These are phyloP conservation scores for Colletotrichum sansevieriae DNA, from an alignment of 2,329 filamentous ascomycete genomes.

Conservation along the genomic window DNA sequence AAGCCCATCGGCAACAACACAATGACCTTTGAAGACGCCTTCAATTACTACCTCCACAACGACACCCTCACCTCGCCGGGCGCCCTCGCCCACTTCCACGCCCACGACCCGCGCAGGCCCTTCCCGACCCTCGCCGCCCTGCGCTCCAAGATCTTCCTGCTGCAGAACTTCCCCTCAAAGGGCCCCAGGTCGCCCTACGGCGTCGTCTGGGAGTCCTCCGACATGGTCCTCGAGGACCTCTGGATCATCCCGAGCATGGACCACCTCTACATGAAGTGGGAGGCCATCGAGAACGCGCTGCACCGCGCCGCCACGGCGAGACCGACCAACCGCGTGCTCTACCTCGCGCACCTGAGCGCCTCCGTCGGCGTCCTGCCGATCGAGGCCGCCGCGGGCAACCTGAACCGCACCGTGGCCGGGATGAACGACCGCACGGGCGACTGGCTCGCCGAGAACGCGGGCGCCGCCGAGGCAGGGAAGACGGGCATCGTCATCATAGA, in stretches of 20 bases:
- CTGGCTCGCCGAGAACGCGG: slow-evolving; percentile 51
- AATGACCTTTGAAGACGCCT: slow-evolving; percentile 59
- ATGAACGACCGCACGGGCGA: slow-evolving; percentile 64
- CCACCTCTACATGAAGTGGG: slow-evolving; percentile 62
- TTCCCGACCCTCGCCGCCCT: slow-evolving; percentile 60
- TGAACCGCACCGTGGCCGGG: slow-evolving; percentile 56
- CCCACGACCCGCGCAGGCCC: slow-evolving; percentile 48
- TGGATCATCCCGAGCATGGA: slow-evolving; percentile 59
- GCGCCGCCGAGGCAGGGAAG: slow-evolving; percentile 44
- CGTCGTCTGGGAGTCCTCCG: slow-evolving; percentile 58
- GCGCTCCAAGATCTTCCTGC: slow-evolving; percentile 60
- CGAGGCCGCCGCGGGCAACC: slow-evolving; percentile 62
- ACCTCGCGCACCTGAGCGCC: slow-evolving; percentile 62
- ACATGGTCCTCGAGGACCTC: slow-evolving; percentile 61
- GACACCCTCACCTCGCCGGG: slow-evolving; percentile 52
- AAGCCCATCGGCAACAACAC: slow-evolving; percentile 53
- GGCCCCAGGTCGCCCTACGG: slow-evolving; percentile 53
- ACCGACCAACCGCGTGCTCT: slow-evolving; percentile 53
- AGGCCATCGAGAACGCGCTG: slow-evolving; percentile 57
- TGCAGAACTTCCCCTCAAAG: slow-evolving; percentile 59
- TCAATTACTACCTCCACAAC: slow-evolving; percentile 55
- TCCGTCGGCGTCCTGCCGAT: slow-evolving; percentile 63
- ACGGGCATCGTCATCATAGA: slow-evolving; percentile 63
- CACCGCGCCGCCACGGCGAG: slow-evolving; percentile 51
- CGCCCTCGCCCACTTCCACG: slow-evolving; percentile 53